Evolutionary conservation across 306 rosid species (phyloP), one percentile per base, ranked within the genome.

Genomic region (Rosa persica): DNA sequence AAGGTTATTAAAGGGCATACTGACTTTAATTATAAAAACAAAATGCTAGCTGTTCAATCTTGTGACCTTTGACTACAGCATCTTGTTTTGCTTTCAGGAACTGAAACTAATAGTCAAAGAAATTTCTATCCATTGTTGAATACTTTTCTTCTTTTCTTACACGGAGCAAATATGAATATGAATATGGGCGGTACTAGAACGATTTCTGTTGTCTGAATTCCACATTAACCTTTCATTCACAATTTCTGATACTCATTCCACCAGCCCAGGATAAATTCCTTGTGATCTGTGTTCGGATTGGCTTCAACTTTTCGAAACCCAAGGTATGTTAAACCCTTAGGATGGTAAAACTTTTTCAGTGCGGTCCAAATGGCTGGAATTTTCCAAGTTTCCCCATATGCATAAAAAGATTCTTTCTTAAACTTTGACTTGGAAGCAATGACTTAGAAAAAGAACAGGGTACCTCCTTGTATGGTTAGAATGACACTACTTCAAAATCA

Each of bases 351-450:
- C n/a, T 43, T 16, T 42, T 22, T 58, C 9, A 60, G 30, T 57
- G 77, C 42, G 42, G 44, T 75, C 70, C 57, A 80, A 70, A 70
- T 70, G 64, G 73, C 42, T 60, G 43, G 73, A 70, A 60, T 78
- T 49, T 48, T 47, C 67, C 66, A 58, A 58, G 55, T 76, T 76
- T 85, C 81, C 85, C 76, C 78, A 46, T 81, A 64, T 81, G 66
- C 38, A 52, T 64, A 3, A 23, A 73, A 75, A 60, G 51, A 75
- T 78, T 52, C 30, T 54, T 72, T 76, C 78, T 67, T 67, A 74
- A 60, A 62, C 65, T 78, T 87, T 81, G 87, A 85, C 88, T 78
- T 42, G 74, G 44, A 85, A 78, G 69, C 19, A 77, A 85, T 79
- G 79, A 75, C 67, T 70, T 2, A 34, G 67, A 61, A 27, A 54